Evolutionary conservation across 345 rosid species (phyloP).

Genomic region (Ricinus communis): DNA sequence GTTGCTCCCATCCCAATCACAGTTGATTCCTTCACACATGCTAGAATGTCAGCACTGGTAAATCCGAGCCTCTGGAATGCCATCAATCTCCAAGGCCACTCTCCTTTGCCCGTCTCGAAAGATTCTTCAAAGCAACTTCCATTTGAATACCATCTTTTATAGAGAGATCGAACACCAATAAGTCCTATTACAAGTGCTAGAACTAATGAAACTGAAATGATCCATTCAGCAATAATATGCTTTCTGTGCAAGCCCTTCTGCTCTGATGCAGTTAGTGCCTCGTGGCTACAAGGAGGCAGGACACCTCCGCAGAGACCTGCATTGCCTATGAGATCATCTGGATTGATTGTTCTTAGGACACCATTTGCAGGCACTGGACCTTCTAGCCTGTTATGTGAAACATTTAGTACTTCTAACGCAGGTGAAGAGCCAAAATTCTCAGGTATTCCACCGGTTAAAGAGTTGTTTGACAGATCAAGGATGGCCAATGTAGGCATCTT

Average conservation of each 20-base stretch:
- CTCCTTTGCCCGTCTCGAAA: conserved; percentile 47
- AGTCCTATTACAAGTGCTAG: conserved; percentile 49
- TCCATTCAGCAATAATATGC: conserved; percentile 60
- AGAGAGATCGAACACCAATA: conserved; percentile 41
- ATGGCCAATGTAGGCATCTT: conserved; percentile 82
- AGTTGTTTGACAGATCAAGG: conserved; percentile 85
- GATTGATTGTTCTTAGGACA: conserved; percentile 70
- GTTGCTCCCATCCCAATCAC: conserved; percentile 93
- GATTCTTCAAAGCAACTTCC: conserved; percentile 57
- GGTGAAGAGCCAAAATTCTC: conserved; percentile 75
- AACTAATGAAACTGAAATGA: conserved; percentile 59
- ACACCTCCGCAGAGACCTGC: conserved; percentile 74
- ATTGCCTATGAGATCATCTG: conserved; percentile 69
- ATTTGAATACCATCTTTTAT: conserved; percentile 50
- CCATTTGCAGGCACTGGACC: conserved; percentile 86
- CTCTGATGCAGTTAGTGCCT: conserved; percentile 31
- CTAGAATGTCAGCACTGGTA: conserved; percentile 66
- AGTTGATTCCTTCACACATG: conserved; percentile 73
- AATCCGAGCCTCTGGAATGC: conserved; percentile 91
- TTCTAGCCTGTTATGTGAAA: conserved; percentile 75
- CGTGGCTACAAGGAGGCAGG: conserved; percentile 70
- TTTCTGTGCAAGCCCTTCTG: conserved; percentile 45
- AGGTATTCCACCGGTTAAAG: conserved; percentile 70
- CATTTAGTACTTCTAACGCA: conserved; percentile 72
- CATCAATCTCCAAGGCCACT: conserved; percentile 93